phyloP scores from a whole-genome alignment of 23 red algal species.

The Gracilaria domingensis region DNA sequence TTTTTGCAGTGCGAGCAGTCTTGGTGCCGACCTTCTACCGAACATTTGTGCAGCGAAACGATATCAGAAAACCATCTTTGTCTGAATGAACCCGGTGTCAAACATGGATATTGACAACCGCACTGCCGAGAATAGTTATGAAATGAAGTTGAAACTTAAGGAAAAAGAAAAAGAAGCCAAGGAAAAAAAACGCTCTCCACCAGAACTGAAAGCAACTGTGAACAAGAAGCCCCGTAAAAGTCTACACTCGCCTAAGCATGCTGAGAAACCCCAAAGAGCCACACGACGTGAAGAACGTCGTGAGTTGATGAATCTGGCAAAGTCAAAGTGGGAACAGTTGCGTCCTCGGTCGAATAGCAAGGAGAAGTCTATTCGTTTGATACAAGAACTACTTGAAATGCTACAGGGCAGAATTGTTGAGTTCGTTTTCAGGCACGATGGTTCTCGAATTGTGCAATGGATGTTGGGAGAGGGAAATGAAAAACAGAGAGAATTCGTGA shows the following conservation, averaged over 20 bases:
- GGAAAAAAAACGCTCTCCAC: background rate
- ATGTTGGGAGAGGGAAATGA: conserved; percentile 57
- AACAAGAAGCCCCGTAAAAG: background rate
- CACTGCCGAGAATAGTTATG: background rate
- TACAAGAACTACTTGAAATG: conserved; percentile 55
- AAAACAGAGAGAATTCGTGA: conserved; percentile 15
- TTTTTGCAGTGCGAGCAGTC: background rate
- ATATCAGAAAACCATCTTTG: background rate
- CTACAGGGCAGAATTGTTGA: conserved; percentile 62
- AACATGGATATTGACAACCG: background rate
- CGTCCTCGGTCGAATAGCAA: conserved; percentile 56
- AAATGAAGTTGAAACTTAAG: background rate
- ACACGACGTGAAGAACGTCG: conserved; percentile 52
- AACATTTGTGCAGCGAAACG: background rate
- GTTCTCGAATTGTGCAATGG: conserved; percentile 85
- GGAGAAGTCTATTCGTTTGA: conserved; percentile 46
- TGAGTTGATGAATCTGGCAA: conserved; percentile 53
- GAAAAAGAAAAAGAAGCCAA: background rate
- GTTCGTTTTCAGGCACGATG: conserved; percentile 78
- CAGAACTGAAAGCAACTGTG: background rate
- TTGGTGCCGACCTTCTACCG: background rate
- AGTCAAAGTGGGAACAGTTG: conserved; percentile 69
- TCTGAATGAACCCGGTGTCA: background rate
- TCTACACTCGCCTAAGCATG: background rate
- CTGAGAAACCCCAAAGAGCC: conserved; percentile 34